phyloP scores from a whole-genome alignment of 345 rosid genomes.

The Salix exigua region DNA sequence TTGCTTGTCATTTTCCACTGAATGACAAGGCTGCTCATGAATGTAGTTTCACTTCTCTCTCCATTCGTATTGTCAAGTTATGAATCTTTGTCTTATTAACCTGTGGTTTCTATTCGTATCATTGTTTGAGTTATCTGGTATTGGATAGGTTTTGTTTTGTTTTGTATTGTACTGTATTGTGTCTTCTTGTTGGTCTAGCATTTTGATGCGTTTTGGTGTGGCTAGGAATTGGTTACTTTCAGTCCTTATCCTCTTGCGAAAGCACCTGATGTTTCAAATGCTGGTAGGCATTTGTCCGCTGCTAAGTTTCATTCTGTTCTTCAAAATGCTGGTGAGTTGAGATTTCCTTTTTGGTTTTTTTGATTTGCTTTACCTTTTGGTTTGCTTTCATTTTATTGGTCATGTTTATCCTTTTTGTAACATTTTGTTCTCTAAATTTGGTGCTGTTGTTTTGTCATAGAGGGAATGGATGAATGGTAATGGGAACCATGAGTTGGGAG shows the following conservation, averaged over 20 bases:
- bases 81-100: background rate
- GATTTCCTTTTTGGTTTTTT: background rate
- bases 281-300: slow-evolving; percentile 87
- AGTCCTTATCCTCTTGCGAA: slow-evolving; percentile 57
- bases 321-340: slow-evolving; percentile 50
- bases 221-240: slow-evolving; percentile 85
- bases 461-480: background rate
- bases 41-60: slow-evolving; percentile 86
- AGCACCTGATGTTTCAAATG: slow-evolving; percentile 66
- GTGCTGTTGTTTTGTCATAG: background rate
- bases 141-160: background rate
- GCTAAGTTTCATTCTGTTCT: slow-evolving; percentile 75
- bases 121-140: background rate
- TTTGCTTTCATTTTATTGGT: background rate
- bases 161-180: background rate
- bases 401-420: background rate
- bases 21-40: slow-evolving; percentile 69
- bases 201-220: background rate
- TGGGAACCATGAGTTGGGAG: background rate
- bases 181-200: background rate
- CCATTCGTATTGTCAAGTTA: slow-evolving; percentile 80
- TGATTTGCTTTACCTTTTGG: background rate
- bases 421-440: background rate
- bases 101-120: background rate
- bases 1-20: slow-evolving; percentile 64